Base-by-base conservation (phyloP, 345 rosid species). In the Arabis hirsuta region DNA sequence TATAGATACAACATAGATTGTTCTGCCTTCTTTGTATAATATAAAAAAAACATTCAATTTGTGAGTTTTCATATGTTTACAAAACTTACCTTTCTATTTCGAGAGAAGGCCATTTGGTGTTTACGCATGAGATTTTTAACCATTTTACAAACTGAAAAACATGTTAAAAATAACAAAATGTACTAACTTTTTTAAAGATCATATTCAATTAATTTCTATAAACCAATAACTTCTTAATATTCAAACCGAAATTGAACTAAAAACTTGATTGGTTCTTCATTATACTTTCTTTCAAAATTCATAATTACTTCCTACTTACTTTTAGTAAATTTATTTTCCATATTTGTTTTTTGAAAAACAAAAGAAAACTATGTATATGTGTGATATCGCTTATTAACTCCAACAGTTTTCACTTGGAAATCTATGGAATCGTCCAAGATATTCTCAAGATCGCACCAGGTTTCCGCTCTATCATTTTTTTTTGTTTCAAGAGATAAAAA, bases 21-120 rank as follows among this genome's bases (percentile, higher is more conserved):
- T 14, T 36, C 24, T 55, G 51, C 47, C 63, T 20, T 53, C 20
- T 62, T 55, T 73, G 77, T 56, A 45, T 56, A 44, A 13, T 29
- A 57, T 31, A 8, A 22, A 64, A 45, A 64, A 45, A n/a, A 26
- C 16, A 24, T 55, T 45, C 24, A 65, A 16, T 41, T 47, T 65
- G 26, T 55, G 56, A 42, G 2, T 55, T 73, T 57, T 12, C 55
- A 29, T 67, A 53, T 20, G 7, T 20, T 42, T 16, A 48, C 16
- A 59, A 59, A 43, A 3, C 2, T 12, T 29, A 34, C 7, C 38
- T 34, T 7, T 34, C 8, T 34, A 1, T 34, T 7, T 2, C 6
- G 38, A 34, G 38, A 34, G 5, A 47, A 34, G 4, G 46, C 3
- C 16, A 43, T 27, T 27, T 44, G 44, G 7, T 7, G 12, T 59